phyloP scores from a whole-genome alignment of 1,284 basidiomycete species.

The Moesziomyces sp. region DNA sequence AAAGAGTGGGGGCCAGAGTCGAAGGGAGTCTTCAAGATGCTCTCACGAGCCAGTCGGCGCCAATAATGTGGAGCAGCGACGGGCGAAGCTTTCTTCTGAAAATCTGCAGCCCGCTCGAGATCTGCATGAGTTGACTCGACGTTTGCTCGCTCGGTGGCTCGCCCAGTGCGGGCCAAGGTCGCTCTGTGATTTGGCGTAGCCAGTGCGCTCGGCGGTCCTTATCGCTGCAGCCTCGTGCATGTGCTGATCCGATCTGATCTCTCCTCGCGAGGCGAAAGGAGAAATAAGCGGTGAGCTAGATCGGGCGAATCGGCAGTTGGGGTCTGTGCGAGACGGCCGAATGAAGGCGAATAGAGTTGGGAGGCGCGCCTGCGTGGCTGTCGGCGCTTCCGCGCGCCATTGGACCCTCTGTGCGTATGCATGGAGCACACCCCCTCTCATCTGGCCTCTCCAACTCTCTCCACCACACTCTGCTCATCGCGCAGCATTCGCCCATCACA shows the following conservation, averaged over 20 bases:
- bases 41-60: no score
- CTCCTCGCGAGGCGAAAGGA: no score
- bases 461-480: background rate
- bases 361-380: no score
- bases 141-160: background rate
- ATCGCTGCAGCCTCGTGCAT: constrained; percentile 3
- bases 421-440: no score
- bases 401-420: no score
- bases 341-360: background rate
- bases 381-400: no score
- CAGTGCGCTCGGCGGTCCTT: constrained; percentile 1
- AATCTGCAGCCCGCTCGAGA: constrained; percentile 9
- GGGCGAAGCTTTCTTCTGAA: constrained; percentile 10
- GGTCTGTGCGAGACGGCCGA: background rate
- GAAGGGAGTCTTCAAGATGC: background rate
- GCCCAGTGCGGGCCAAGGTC: background rate
- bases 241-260: background rate
- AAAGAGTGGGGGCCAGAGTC: background rate
- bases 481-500: background rate
- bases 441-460: background rate
- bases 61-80: background rate
- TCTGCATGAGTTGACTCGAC: constrained; percentile 23
- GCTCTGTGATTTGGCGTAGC: constrained; percentile 8
- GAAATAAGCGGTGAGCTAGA: no score
- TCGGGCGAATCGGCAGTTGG: no score